Evolutionary conservation across 2,329 filamentous ascomycete genomes (phyloP).

Genomic region (Calonectria hongkongensis): DNA sequence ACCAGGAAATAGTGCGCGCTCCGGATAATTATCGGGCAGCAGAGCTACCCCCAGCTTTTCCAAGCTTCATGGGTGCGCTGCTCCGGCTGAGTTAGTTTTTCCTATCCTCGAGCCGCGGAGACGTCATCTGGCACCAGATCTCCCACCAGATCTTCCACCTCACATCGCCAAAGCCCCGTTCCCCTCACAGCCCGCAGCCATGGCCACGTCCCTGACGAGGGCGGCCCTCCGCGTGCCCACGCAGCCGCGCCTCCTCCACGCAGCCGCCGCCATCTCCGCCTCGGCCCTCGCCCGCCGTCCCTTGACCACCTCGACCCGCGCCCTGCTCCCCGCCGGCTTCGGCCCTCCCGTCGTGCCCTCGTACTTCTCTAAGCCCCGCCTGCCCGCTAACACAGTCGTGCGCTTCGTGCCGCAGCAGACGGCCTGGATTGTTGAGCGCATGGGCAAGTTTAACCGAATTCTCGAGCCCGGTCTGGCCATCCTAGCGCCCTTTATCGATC

Average conservation of each 20-base stretch:
- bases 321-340: slow-evolving; percentile 59
- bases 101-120: slow-evolving; percentile 50
- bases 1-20: slow-evolving; percentile 20
- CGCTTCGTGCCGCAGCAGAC: slow-evolving; percentile 99
- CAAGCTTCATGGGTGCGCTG: slow-evolving; percentile 27
- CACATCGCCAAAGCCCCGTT: slow-evolving; percentile 30
- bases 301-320: slow-evolving; percentile 57
- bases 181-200: slow-evolving; percentile 44
- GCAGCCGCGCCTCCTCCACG: slow-evolving; percentile 49
- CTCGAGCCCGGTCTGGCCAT: slow-evolving; percentile 93
- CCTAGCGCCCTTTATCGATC: slow-evolving; percentile 91
- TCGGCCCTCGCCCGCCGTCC: slow-evolving; percentile 50
- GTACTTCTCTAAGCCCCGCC: slow-evolving; percentile 85
- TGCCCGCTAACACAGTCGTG: slow-evolving; percentile 95
- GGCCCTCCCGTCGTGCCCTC: slow-evolving; percentile 70
- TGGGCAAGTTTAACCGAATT: slow-evolving; percentile 98
- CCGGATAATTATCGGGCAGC: slow-evolving; percentile 43
- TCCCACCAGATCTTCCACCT: slow-evolving; percentile 39
- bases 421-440: slow-evolving; percentile 99
- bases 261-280: slow-evolving; percentile 45
- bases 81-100: slow-evolving; percentile 35
- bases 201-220: slow-evolving; percentile 57
- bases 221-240: slow-evolving; percentile 53
- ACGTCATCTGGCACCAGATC: slow-evolving; percentile 50
- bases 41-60: slow-evolving; percentile 36